These are phyloP conservation scores for Collybia mongolica DNA, from an alignment of 768 basidiomycete species.

Conservation along the genomic window DNA sequence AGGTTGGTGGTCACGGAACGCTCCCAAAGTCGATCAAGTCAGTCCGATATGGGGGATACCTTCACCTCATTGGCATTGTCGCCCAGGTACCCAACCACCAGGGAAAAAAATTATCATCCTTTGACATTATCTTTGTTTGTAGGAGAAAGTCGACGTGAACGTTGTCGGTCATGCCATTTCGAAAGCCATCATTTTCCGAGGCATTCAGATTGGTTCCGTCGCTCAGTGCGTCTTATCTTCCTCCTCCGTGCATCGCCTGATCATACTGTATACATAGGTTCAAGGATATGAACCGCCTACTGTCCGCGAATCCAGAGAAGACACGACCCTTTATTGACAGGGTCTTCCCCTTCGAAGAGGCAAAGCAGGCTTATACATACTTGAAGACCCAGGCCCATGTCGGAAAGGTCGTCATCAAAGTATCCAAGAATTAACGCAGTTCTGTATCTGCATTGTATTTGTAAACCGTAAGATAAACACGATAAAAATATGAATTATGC, in stretches of 20 bases:
- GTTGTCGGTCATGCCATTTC: conserved; percentile 30
- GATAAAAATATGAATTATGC: no score
- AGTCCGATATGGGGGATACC: conserved; percentile 37
- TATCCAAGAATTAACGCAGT: conserved; percentile 14
- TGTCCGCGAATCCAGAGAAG: conserved; percentile 35
- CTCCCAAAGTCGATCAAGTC: conserved; percentile 41
- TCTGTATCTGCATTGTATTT: no score
- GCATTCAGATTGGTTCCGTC: conserved; percentile 55
- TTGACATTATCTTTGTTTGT: not conserved
- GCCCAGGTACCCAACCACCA: conserved; percentile 27
- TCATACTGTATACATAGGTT: conserved; percentile 32
- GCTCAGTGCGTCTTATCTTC: conserved; percentile 41
- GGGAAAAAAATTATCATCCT: not conserved
- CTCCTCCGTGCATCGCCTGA: not conserved
- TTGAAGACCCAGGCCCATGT: conserved; percentile 53
- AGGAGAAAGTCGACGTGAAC: conserved; percentile 26
- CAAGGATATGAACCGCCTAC: conserved; percentile 47
- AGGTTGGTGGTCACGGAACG: conserved; percentile 59
- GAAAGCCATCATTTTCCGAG: conserved; percentile 43
- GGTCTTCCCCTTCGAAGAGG: conserved; percentile 54
- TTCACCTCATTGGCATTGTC: conserved; percentile 55
- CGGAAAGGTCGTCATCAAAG: conserved; percentile 58
- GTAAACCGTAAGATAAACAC: no score
- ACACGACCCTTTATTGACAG: conserved; percentile 54
- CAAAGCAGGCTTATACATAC: conserved; percentile 49